Conservation (phyloP, 208 protist species). For the Herpetomonas samuelpessoai region DNA sequence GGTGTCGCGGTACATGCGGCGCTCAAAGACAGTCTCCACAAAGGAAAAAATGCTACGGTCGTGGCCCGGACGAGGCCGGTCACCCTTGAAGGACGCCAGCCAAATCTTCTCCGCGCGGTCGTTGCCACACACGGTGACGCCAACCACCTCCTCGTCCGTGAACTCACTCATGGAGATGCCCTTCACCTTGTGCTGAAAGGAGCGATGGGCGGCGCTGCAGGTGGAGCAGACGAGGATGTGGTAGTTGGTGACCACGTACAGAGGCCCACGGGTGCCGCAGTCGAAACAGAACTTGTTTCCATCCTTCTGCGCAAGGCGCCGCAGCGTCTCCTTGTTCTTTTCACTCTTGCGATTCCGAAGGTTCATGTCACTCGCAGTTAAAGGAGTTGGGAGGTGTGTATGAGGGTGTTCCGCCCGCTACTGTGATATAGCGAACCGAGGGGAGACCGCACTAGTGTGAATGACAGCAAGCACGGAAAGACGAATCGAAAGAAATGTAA, state of each 20-base stretch:
- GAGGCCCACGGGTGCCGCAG: conserved; percentile 62
- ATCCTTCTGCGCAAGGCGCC: conserved; percentile 45
- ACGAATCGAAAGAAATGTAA: no score
- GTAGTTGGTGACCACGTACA: conserved; percentile 76
- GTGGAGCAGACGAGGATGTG: conserved; percentile 79
- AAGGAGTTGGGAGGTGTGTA: no score
- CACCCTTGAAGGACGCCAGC: conserved; percentile 38
- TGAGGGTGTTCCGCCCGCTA: no score
- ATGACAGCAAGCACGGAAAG: no score
- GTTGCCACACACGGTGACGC: conserved; percentile 57
- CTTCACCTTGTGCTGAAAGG: conserved; percentile 87
- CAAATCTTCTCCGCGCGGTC: conserved; percentile 59
- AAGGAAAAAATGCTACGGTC: conserved; percentile 30
- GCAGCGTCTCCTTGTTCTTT: conserved; percentile 62
- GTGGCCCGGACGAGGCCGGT: conserved; percentile 37
- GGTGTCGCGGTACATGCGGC: conserved; percentile 25
- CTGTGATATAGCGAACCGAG: no score
- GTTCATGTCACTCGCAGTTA: no score
- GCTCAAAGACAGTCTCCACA: conserved; percentile 45
- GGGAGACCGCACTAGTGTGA: no score
- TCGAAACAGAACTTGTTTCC: conserved; percentile 75
- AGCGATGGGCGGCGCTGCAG: conserved; percentile 76
- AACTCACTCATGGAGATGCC: conserved; percentile 87
- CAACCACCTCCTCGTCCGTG: conserved; percentile 58
- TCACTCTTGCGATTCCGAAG: conserved; percentile 50